Evolutionary conservation across 192 early-diverging fungal genomes (phyloP), one percentile per base, ranked within the genome.

Genomic region (Phlyctochytrium planicorne): DNA sequence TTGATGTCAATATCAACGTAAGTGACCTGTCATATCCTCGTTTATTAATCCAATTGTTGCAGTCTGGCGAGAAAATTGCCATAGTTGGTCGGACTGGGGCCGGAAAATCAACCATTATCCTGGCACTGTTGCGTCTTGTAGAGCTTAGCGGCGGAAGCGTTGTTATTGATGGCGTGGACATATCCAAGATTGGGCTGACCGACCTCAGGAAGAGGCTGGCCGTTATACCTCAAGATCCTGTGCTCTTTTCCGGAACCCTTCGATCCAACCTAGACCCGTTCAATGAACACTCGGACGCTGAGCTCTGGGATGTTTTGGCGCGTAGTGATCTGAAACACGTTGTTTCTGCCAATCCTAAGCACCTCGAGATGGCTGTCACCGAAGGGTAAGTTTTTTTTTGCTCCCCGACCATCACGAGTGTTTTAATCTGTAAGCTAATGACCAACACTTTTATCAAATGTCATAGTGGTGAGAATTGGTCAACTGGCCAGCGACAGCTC

Each of bases 401-500:
- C n/a, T n/a, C n/a, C n/a, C n/a, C n/a, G n/a, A n/a, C n/a, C n/a
- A n/a, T n/a, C n/a, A n/a, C n/a, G n/a, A n/a, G n/a, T n/a, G n/a
- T n/a, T n/a, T n/a, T n/a, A n/a, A n/a, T n/a, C n/a, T n/a, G n/a
- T n/a, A n/a, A n/a, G n/a, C n/a, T n/a, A n/a, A n/a, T n/a, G n/a
- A n/a, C n/a, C n/a, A n/a, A n/a, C n/a, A n/a, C n/a, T n/a, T n/a
- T n/a, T n/a, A n/a, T n/a, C n/a, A n/a, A n/a, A n/a, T n/a, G 79
- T 60, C 91, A 87, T 30, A 85, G 83, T 27, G 88, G 91, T 24
- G 79, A 80, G 24, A 91, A 91, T 70, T 88, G 89, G 67, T 86
- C 81, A 30, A 80, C 88, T 47, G 92, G 92, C 30, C 91, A 93
- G 69, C 79, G 90, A 6, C 93, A 94, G 72, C 70, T 94, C 24